Evolutionary conservation across 345 rosid species (phyloP), one percentile per base, ranked within the genome.

Genomic region (Boechera stricta): DNA sequence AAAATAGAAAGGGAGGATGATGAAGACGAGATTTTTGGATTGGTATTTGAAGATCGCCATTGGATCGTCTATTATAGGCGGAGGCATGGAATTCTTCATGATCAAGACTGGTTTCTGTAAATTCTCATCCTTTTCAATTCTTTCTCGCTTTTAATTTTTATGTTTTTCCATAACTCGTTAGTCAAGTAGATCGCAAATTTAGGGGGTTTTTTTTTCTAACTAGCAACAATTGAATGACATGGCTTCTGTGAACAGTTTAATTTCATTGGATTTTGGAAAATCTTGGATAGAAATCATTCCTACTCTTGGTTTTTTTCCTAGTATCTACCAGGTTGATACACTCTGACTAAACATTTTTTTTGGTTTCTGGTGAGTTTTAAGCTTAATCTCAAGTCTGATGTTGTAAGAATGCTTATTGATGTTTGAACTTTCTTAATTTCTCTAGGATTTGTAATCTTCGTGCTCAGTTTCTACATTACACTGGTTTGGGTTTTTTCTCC

Each of bases 1-100:
- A 12, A 18, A 35, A 13, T 10, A 13, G n/a, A 5, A 53, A 61
- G 61, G 45, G 79, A 74, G 65, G 82, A 59, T 42, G 74, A 44
- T 31, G 2, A 74, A 72, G 38, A 74, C 83, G 89, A 90, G 79
- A 83, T 90, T 88, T 76, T 60, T 89, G 66, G 95, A 88, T 82
- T 94, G 97, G 98, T 89, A 94, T 57, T 16, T 83, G 88, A 90
- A 90, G 87, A 89, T 92, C 51, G 91, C 94, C 1, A 66, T 84
- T 57, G 95, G 88, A 12, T 84, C 97, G 10, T 91, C 94, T 67
- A 42, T 89, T 12, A 49, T 90, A 54, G 98, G 97, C 63, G 97
- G 87, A 57, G 94, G 95, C 77, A 95, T 89, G 96, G 97, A 95
- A 77, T 70, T 90, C 29, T 92, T 89, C 94, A 95, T 90, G 98